Percentiles rank a stretch among this genome's conserved stretches.
Conservation (phyloP, 1,139 yeast species). For the Pichia inconspicua region DNA sequence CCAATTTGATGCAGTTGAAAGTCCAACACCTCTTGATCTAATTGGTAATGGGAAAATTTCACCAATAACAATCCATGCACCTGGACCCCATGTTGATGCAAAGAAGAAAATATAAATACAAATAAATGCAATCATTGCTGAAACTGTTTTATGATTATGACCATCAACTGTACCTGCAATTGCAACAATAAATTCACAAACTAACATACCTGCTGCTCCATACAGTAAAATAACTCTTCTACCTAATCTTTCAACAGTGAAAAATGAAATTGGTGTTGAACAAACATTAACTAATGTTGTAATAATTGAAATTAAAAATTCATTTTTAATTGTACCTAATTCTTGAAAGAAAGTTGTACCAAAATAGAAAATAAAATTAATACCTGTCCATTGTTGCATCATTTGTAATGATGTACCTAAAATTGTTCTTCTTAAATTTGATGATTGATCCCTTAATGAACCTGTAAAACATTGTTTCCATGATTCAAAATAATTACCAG, state of each 20-base stretch:
- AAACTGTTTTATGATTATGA: constrained; percentile 24
- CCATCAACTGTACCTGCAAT: constrained; percentile 43
- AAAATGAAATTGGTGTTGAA: constrained; percentile 30
- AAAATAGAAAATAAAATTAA: constrained; percentile 62
- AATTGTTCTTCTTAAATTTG: constrained; percentile 30
- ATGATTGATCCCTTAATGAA: constrained; percentile 27
- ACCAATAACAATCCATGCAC: constrained; percentile 49
- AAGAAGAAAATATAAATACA: constrained; percentile 50
- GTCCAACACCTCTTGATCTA: constrained; percentile 39
- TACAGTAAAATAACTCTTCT: constrained; percentile 43
- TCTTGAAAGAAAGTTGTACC: constrained; percentile 58
- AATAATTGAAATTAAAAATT: constrained; percentile 42
- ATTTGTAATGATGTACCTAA: constrained; percentile 36
- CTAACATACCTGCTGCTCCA: constrained; percentile 53
- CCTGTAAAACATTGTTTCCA: constrained; percentile 31
- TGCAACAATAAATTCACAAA: constrained; percentile 55
- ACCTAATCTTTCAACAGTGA: constrained; percentile 40
- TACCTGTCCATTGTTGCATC: constrained; percentile 68
- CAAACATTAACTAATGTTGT: constrained; percentile 60
- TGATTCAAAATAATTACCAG: constrained; percentile 22
- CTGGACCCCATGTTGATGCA: constrained; percentile 43
- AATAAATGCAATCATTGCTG: constrained; percentile 40
- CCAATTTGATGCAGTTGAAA: constrained; percentile 34
- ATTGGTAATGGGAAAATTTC: constrained; percentile 54
- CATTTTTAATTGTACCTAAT: constrained; percentile 43